Conservation (phyloP, 352 stramenopile genomes). For the Phytopythium cucurbitacearum region DNA sequence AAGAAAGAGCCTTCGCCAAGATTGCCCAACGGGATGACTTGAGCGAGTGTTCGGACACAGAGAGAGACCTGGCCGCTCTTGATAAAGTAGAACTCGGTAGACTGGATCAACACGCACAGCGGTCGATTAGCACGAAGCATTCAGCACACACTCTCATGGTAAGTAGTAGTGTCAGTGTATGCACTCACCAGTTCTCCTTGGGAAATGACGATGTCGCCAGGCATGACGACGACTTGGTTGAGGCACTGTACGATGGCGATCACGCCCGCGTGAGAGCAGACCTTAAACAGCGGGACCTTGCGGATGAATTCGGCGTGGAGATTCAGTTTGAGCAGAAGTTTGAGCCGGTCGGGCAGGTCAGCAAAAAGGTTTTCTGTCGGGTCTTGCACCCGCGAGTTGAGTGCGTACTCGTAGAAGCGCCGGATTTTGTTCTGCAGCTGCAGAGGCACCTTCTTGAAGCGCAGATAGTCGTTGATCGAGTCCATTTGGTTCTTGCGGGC, state of each 20-base stretch:
- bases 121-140: too few relatives aligned
- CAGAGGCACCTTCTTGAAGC: conserved; percentile 74
- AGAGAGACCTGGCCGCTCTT: conserved; percentile 58
- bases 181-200: conserved; percentile 42
- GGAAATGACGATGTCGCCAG: conserved; percentile 60
- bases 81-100: conserved; percentile 76
- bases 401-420: conserved; percentile 72
- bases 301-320: conserved; percentile 67
- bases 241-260: conserved; percentile 76
- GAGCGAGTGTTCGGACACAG: conserved; percentile 23
- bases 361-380: conserved; percentile 60
- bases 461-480: conserved; percentile 75
- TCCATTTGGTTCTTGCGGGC: conserved; percentile 77
- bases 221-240: conserved; percentile 54
- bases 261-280: conserved; percentile 59
- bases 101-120: conserved; percentile 7
- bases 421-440: conserved; percentile 67
- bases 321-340: conserved; percentile 60
- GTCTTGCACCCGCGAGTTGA: conserved; percentile 50
- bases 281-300: conserved; percentile 69
- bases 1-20: conserved; percentile 76
- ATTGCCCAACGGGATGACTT: conserved; percentile 50
- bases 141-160: too few relatives aligned
- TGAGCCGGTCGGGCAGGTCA: conserved; percentile 67
- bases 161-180: background rate